Percentiles rank a stretch among this genome's conserved stretches.
Conservation (phyloP, 1,139 yeast genomes). For the Debaryomyces udenii region DNA sequence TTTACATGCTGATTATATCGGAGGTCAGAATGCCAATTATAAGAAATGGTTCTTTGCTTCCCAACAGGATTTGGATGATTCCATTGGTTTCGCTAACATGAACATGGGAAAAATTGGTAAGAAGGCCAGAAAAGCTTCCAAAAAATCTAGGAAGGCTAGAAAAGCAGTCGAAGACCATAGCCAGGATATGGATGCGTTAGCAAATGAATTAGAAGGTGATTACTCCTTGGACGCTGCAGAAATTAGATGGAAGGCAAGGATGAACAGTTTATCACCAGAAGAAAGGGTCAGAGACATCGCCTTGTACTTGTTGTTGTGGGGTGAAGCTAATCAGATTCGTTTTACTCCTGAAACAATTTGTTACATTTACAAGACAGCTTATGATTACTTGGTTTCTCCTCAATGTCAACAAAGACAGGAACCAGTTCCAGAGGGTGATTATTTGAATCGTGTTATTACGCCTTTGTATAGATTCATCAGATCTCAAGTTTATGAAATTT, state of each 20-base stretch:
- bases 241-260: conserved; percentile 54
- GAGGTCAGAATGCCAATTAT: conserved; percentile 49
- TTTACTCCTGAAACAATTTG: conserved; percentile 92
- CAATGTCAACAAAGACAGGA: conserved; percentile 89
- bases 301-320: conserved; percentile 90
- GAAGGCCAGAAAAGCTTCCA: conserved; percentile 53
- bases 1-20: conserved; percentile 90
- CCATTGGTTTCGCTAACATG: conserved; percentile 59
- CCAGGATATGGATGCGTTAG: conserved; percentile 54
- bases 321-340: conserved; percentile 97
- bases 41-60: conserved; percentile 50
- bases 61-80: conserved; percentile 44
- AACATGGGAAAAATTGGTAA: conserved; percentile 68
- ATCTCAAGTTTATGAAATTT: conserved; percentile 92
- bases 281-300: conserved; percentile 93
- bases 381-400: conserved; percentile 84
- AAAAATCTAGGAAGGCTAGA: conserved; percentile 67
- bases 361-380: conserved; percentile 91
- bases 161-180: conserved; percentile 56
- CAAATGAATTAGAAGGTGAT: conserved; percentile 86
- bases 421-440: conserved; percentile 96
- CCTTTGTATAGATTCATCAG: conserved; percentile 90
- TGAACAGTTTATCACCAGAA: conserved; percentile 50
- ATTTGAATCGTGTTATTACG: conserved; percentile 85
- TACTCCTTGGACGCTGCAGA: conserved; percentile 60